A percentile compares a stretch with the other conserved stretches of the same genome.
These are phyloP conservation scores for Yarrowia sp. DNA, from an alignment of 805 yeast species.

Conservation along the genomic window DNA sequence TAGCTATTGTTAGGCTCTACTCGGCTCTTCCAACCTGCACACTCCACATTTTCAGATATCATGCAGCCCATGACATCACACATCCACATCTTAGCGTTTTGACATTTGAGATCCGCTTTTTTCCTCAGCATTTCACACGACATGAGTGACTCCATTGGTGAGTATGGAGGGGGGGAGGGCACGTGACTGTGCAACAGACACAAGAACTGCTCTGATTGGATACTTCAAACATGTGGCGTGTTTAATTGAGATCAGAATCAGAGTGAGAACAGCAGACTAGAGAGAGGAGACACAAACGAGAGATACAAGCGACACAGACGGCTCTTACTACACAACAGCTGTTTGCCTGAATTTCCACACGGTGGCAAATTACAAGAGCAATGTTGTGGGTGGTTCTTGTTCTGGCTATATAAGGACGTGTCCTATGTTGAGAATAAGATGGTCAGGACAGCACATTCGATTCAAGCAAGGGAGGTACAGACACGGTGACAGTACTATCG, in stretches of 20 bases:
- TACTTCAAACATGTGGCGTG: background rate
- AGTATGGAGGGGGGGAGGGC: background rate
- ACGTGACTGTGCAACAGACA: background rate
- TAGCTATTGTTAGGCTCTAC: too few relatives aligned
- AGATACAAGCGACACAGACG: background rate
- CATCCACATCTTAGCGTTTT: background rate
- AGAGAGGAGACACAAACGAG: background rate
- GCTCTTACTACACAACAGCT: too few relatives aligned
- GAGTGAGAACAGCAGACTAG: too few relatives aligned
- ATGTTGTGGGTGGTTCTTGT: too few relatives aligned
- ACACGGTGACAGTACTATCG: too few relatives aligned
- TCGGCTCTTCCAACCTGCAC: background rate
- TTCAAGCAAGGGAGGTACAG: too few relatives aligned
- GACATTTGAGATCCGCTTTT: background rate
- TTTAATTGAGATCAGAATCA: background rate
- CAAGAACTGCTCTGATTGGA: background rate
- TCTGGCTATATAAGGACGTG: too few relatives aligned
- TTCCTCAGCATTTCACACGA: background rate
- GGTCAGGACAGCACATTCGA: too few relatives aligned
- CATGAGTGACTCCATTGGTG: conserved; percentile 26
- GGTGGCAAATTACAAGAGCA: too few relatives aligned
- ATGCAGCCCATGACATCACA: background rate
- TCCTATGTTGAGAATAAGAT: too few relatives aligned
- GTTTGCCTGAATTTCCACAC: too few relatives aligned
- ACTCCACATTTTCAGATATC: background rate